Conservation (phyloP, 2,329 filamentous ascomycete species). For the Colletotrichum acutatum region DNA sequence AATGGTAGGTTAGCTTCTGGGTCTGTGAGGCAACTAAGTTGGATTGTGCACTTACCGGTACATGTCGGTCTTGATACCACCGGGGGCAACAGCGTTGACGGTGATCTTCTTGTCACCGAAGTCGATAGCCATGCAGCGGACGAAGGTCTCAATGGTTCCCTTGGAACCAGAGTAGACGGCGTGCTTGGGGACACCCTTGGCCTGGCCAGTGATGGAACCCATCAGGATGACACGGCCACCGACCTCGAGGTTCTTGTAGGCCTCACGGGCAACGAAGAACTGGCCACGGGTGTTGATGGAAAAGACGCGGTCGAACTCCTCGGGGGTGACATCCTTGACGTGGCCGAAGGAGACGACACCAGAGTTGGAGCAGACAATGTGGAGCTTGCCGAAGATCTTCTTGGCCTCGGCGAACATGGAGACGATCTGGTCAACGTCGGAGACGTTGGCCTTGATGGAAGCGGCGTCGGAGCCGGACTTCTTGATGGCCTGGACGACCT, state of each 20-base stretch:
- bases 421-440: slow-evolving; percentile 71
- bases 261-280: slow-evolving; percentile 78
- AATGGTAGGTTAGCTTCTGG: slow-evolving; percentile 38
- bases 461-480: slow-evolving; percentile 69
- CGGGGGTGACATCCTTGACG: slow-evolving; percentile 74
- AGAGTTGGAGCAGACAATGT: slow-evolving; percentile 78
- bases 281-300: slow-evolving; percentile 75
- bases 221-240: slow-evolving; percentile 79
- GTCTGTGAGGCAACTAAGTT: not conserved
- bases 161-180: slow-evolving; percentile 81
- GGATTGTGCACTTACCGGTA: slow-evolving; percentile 9
- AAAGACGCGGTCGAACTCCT: slow-evolving; percentile 79
- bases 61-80: slow-evolving; percentile 68
- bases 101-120: slow-evolving; percentile 75
- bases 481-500: slow-evolving; percentile 62
- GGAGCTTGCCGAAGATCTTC: slow-evolving; percentile 71
- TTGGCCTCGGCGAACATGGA: slow-evolving; percentile 72
- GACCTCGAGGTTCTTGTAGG: slow-evolving; percentile 75
- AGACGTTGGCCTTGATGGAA: slow-evolving; percentile 75
- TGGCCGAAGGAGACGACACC: slow-evolving; percentile 76
- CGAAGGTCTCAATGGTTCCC: slow-evolving; percentile 81
- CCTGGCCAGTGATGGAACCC: slow-evolving; percentile 76
- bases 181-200: slow-evolving; percentile 75
- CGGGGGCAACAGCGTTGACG: slow-evolving; percentile 74
- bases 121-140: slow-evolving; percentile 78